Evolutionary conservation across 2,329 filamentous ascomycete genomes (phyloP), one percentile per base, ranked within the genome.

Genomic region (Thyridium curvatum): DNA sequence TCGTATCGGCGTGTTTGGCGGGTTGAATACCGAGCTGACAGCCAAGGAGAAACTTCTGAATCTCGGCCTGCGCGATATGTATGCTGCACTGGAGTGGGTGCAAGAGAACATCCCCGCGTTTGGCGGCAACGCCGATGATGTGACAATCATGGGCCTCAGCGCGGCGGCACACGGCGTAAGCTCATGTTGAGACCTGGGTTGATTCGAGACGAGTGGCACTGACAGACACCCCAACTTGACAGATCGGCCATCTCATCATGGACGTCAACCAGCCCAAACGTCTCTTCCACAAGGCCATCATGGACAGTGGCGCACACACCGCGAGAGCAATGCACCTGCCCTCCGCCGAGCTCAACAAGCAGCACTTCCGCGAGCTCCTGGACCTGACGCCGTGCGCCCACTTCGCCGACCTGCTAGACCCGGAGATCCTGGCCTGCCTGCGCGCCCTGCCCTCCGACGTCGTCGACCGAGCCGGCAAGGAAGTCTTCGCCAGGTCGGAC

Each of bases 1-100:
- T 17, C 53, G 74, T n/a, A 65, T 79, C 37, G 67, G 69, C 9
- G 72, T 71, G 4, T 69, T 80, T 54, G 79, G 79, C 1, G 79
- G 82, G 46, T 49, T 83, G 8, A 69, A 72, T 10, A 76, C 66
- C 8, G 53, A 58, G 21, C 53, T 77, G 35, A 66, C 72, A 29
- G 59, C 65, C 10, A 68, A 71, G 17, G 68, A 72, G 38, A 75
- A 72, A 0, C 42, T 70, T 1, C 60, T 77, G 14, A 80, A 80
- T 44, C 58, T 72, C 12, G 76, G 75, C 0, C 52, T 76, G 10
- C 62, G 63, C 32, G 72, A 77, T 42, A 71, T 74, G 49, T 58
- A 64, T 16, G 45, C 67, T 4, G 60, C 65, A 1, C 52, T 76
- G 6, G 53, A 65, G 37, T 77, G 72, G 72, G 61, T 76, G 3